Conservation (phyloP, 768 basidiomycete genomes). For the Lyophyllum shimeji region DNA sequence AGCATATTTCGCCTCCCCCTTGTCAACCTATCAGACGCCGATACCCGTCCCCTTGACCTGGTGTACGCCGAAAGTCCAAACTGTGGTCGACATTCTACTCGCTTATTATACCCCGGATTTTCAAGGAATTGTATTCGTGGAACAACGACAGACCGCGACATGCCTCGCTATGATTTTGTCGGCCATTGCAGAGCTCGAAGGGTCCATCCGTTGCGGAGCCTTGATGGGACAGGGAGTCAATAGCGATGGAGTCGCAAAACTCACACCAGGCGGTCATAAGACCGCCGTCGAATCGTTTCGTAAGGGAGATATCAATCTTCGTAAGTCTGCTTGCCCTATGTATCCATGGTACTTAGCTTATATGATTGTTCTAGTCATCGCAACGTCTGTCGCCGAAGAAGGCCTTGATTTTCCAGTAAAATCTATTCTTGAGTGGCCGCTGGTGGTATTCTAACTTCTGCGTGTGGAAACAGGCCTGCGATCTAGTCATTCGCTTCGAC, state of each 20-base stretch:
- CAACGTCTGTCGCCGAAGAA: conserved; percentile 89
- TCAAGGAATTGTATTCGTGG: conserved; percentile 85
- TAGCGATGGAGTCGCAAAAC: conserved; percentile 39
- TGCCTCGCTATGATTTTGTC: conserved; percentile 67
- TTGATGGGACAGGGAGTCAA: conserved; percentile 70
- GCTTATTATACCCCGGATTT: conserved; percentile 54
- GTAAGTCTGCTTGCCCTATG: conserved; percentile 37
- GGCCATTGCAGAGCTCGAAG: conserved; percentile 55
- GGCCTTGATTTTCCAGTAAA: conserved; percentile 83
- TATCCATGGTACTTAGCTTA: conserved; percentile 2
- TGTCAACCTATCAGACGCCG: conserved; percentile 31
- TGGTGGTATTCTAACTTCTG: not conserved
- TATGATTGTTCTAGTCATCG: conserved; percentile 51
- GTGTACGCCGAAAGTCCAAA: conserved; percentile 72
- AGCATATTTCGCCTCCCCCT: conserved; percentile 42
- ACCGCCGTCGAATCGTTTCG: conserved; percentile 67
- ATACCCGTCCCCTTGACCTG: conserved; percentile 51
- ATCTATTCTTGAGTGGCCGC: not conserved
- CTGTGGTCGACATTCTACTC: conserved; percentile 60
- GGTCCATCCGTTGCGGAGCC: conserved; percentile 57
- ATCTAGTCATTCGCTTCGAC: conserved; percentile 86
- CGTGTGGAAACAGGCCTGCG: conserved; percentile 64
- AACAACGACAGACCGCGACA: conserved; percentile 78
- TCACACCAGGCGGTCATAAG: conserved; percentile 45
- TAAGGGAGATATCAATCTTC: conserved; percentile 61